Conservation (phyloP, 2,329 filamentous ascomycete species). For the Ceratocystis cubensis region DNA sequence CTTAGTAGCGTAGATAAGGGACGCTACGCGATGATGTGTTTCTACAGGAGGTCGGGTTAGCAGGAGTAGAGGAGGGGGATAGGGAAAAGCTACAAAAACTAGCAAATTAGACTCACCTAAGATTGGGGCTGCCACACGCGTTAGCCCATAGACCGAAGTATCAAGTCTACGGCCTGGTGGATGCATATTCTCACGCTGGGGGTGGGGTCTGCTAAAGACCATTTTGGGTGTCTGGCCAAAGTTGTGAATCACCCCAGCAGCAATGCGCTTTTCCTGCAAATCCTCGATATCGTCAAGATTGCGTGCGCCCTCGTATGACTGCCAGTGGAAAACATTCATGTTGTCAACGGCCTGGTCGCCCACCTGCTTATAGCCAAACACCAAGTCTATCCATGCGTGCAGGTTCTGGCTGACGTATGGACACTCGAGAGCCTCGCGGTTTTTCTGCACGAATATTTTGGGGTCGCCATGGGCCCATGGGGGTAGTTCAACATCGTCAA, state of each 20-base stretch:
- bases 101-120: slow-evolving; percentile 7
- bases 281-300: slow-evolving; percentile 86
- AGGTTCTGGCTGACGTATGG: slow-evolving; percentile 81
- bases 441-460: slow-evolving; percentile 87
- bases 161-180: slow-evolving; percentile 61
- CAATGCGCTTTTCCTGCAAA: slow-evolving; percentile 71
- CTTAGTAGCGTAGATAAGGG: slow-evolving; percentile 64
- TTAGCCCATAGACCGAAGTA: slow-evolving; percentile 56
- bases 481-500: slow-evolving; percentile 80
- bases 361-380: slow-evolving; percentile 88
- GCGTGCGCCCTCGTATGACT: slow-evolving; percentile 88
- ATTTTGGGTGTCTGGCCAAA: slow-evolving; percentile 97
- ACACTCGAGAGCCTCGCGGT: slow-evolving; percentile 90
- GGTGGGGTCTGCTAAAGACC: slow-evolving; percentile 73
- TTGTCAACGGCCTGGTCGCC: slow-evolving; percentile 85
- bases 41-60: slow-evolving; percentile 34
- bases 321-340: slow-evolving; percentile 88
- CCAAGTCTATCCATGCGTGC: slow-evolving; percentile 89
- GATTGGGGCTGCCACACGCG: slow-evolving; percentile 64
- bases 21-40: slow-evolving; percentile 67
- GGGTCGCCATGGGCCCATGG: slow-evolving; percentile 96
- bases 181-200: slow-evolving; percentile 55
- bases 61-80: neutral
- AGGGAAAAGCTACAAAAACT: neutral
- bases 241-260: slow-evolving; percentile 94